These are phyloP conservation scores for Penicillium sclerotigenum DNA, from an alignment of 2,329 filamentous ascomycete species.

Conservation along the genomic window DNA sequence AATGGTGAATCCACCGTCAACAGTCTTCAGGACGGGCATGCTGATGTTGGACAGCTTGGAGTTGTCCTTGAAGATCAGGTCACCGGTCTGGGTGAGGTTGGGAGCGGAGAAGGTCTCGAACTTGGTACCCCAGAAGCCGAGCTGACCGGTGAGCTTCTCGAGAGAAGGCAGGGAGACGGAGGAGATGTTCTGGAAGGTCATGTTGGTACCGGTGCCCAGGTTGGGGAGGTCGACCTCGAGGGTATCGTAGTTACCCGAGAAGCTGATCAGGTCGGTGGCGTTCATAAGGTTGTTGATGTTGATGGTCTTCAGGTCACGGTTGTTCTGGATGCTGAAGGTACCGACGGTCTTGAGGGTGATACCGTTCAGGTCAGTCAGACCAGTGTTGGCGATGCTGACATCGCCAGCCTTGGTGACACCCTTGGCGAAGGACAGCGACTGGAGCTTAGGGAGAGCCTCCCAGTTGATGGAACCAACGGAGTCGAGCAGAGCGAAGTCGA, in stretches of 20 bases:
- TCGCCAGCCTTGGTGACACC: constrained; percentile 64
- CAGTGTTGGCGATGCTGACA: constrained; percentile 81
- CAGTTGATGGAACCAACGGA: constrained; percentile 67
- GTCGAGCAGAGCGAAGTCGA: constrained; percentile 65
- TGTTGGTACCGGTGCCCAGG: constrained; percentile 72
- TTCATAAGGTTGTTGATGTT: constrained; percentile 71
- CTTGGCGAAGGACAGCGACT: constrained; percentile 58
- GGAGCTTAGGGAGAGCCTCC: constrained; percentile 65
- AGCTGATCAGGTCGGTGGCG: constrained; percentile 66
- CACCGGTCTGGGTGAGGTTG: constrained; percentile 49
- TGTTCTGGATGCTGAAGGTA: constrained; percentile 83
- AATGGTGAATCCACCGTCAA: constrained; percentile 78
- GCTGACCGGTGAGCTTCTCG: constrained; percentile 67
- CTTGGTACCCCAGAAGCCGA: constrained; percentile 77
- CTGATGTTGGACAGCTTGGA: constrained; percentile 66
- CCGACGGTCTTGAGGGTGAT: constrained; percentile 74
- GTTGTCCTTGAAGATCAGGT: constrained; percentile 58
- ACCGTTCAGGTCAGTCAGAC: constrained; percentile 71
- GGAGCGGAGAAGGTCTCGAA: constrained; percentile 46
- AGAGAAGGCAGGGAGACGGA: constrained; percentile 71
- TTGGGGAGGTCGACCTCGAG: constrained; percentile 73
- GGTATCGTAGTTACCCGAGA: constrained; percentile 75
- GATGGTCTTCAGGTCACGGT: constrained; percentile 72
- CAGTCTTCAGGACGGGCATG: constrained; percentile 63
- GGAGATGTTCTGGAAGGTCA: constrained; percentile 78